Evolutionary conservation across 2,329 filamentous ascomycete genomes (phyloP).

Genomic region (Arthroderma sp.): DNA sequence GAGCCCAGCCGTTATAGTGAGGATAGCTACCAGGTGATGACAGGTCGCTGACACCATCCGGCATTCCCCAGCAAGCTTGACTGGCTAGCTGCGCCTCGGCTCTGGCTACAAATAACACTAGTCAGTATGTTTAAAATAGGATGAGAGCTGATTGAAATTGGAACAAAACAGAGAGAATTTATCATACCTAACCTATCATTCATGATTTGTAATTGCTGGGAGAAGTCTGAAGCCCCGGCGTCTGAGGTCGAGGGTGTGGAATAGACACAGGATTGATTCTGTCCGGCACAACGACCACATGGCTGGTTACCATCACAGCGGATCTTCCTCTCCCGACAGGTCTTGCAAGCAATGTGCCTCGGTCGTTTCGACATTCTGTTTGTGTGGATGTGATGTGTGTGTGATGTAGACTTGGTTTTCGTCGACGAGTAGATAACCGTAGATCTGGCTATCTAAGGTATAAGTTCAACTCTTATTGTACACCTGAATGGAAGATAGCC

Average conservation of each 20-base stretch:
- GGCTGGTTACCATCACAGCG: conserved; percentile 4
- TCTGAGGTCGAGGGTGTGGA: conserved; percentile 2
- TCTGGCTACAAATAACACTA: not conserved
- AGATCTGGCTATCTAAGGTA: too few species aligned
- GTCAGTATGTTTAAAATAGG: not conserved
- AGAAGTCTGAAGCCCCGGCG: not conserved
- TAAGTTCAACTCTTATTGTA: too few species aligned
- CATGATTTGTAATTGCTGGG: conserved; percentile 3
- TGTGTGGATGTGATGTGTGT: not conserved
- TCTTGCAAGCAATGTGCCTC: conserved; percentile 4
- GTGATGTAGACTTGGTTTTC: not conserved
- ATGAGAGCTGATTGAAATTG: not conserved
- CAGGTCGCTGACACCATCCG: not conserved
- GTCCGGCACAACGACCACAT: conserved; percentile 1
- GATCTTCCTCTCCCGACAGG: conserved; percentile 3
- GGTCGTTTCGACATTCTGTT: conserved; percentile 2
- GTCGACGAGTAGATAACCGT: too few species aligned
- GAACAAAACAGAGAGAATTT: not conserved
- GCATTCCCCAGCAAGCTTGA: conserved; percentile 1
- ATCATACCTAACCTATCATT: conserved; percentile 2
- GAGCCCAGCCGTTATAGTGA: conserved; percentile 1
- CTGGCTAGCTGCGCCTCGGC: conserved; percentile 3
- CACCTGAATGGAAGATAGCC: too few species aligned
- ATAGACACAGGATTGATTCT: conserved; percentile 3
- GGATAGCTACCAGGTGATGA: not conserved